Evolutionary conservation across 495 filamentous ascomycete genomes (phyloP), one percentile per base, ranked within the genome.

Genomic region (Cercophora newfieldiana): DNA sequence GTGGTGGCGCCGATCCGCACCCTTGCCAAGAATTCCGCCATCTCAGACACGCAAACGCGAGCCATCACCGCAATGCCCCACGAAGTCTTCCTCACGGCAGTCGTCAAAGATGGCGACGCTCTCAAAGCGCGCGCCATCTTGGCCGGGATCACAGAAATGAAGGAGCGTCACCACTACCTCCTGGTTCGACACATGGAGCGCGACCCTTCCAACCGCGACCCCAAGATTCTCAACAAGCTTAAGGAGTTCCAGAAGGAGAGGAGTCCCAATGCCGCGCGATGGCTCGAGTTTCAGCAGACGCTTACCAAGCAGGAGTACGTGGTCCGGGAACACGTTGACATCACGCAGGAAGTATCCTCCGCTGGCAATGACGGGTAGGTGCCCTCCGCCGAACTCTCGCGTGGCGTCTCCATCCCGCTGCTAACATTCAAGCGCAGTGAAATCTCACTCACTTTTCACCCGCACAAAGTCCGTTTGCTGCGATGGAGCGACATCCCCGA

Each of bases 401-500:
- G 19, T 7, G 2, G 37, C n/a, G 19, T 7, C n/a, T n/a, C 12
- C 8, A 29, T 57, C 10, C 33, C 25, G 47, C 19, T 2, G 51
- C n/a, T 16, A 56, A 48, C 6, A 2, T 19, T 18, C 1, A 29
- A 26, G n/a, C n/a, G n/a, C 10, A 56, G 21, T 8, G 44, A 37
- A 8, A 21, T 21, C 16, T 12, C 64, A 44, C 31, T 30, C 26
- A 22, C 28, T 1, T 14, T 68, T 3, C 63, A 63, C 18, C 33
- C 63, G 3, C 30, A 12, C 33, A 67, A 60, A 49, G 30, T 29
- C 1, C 66, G 50, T 18, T 66, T 28, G 61, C 44, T 83, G 53
- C 62, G 77, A 4, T 84, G 79, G 78, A 77, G 69, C 8, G 80
- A 83, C 25, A 44, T 80, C 10, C 81, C 80, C 5, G 80, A 83